Percentiles rank a stretch among this genome's conserved stretches.
Conservation (phyloP, 2,329 filamentous ascomycete species). For the Purpureocillium takamizusanense region DNA sequence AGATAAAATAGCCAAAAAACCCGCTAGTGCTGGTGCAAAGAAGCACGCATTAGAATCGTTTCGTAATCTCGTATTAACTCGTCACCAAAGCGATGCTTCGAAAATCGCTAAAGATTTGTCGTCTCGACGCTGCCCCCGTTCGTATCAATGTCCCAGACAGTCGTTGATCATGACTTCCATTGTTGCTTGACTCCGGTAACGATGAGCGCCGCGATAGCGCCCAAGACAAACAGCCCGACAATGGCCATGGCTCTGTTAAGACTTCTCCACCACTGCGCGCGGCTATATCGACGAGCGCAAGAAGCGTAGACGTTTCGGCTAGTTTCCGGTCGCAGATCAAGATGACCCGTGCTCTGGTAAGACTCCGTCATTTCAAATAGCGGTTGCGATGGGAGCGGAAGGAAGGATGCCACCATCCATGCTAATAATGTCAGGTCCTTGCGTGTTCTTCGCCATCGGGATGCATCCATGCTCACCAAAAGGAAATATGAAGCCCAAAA, state of each 20-base stretch:
- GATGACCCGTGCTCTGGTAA: conserved; percentile 28
- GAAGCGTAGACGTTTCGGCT: conserved; percentile 26
- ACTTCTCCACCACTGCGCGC: conserved; percentile 50
- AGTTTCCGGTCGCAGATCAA: conserved; percentile 26
- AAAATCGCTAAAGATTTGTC: not conserved
- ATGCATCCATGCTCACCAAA: conserved; percentile 43
- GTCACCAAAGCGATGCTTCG: no score
- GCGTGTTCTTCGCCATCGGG: not conserved
- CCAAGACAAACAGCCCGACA: conserved; percentile 44
- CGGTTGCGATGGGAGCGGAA: conserved; percentile 59
- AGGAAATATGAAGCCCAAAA: conserved; percentile 68
- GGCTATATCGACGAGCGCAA: conserved; percentile 38
- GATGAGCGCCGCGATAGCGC: conserved; percentile 39
- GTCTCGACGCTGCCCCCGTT: not conserved
- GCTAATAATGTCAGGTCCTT: conserved; percentile 30
- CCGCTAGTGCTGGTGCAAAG: no score
- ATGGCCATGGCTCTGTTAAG: conserved; percentile 51
- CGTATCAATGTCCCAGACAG: conserved; percentile 2
- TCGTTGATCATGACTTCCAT: conserved; percentile 25
- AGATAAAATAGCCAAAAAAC: no score
- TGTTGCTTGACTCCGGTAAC: conserved; percentile 42
- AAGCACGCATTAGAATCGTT: no score
- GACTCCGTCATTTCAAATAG: conserved; percentile 40
- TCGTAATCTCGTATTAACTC: no score
- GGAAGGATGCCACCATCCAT: conserved; percentile 71